These are phyloP conservation scores for Kazachstania psychrophila DNA, from an alignment of 805 yeast species.

Conservation along the genomic window DNA sequence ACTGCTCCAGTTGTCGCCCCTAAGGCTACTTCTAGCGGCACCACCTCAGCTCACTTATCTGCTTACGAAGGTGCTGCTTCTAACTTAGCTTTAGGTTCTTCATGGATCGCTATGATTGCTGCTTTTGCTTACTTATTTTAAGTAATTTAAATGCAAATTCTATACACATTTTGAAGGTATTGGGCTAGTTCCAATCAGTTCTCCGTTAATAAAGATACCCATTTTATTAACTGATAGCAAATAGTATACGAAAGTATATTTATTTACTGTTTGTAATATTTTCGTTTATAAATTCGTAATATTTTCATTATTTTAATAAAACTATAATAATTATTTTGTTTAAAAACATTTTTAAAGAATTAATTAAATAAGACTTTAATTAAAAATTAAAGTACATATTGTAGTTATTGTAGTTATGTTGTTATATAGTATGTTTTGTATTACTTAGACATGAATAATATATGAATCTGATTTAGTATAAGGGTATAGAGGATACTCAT, in stretches of 20 bases:
- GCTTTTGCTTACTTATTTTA: constrained; percentile 4
- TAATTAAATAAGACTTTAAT: no score
- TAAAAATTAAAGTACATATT: no score
- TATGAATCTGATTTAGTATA: no score
- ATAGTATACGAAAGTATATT: background rate
- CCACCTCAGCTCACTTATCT: background rate
- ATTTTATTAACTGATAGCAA: constrained; percentile 1
- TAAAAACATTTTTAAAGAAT: no score
- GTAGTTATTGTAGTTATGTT: no score
- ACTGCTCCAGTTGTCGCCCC: constrained; percentile 1
- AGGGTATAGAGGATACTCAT: no score
- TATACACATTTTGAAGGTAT: constrained; percentile 2
- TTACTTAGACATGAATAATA: no score
- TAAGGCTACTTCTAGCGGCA: constrained; percentile 1
- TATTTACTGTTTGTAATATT: constrained; percentile 3
- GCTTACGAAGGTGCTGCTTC: constrained; percentile 4
- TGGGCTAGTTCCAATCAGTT: constrained; percentile 2
- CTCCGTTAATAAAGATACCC: constrained; percentile 3
- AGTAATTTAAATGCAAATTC: no score
- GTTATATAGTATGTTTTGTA: no score
- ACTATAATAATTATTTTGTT: background rate
- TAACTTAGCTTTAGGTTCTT: constrained; percentile 5
- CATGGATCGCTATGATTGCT: constrained; percentile 5
- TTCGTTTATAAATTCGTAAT: constrained; percentile 4
- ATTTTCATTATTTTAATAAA: constrained; percentile 2